A percentile compares a stretch with the other conserved stretches of the same genome.
Evolutionary conservation across 73 alveolate species (phyloP).

Genomic region (Breviolum minutum): DNA sequence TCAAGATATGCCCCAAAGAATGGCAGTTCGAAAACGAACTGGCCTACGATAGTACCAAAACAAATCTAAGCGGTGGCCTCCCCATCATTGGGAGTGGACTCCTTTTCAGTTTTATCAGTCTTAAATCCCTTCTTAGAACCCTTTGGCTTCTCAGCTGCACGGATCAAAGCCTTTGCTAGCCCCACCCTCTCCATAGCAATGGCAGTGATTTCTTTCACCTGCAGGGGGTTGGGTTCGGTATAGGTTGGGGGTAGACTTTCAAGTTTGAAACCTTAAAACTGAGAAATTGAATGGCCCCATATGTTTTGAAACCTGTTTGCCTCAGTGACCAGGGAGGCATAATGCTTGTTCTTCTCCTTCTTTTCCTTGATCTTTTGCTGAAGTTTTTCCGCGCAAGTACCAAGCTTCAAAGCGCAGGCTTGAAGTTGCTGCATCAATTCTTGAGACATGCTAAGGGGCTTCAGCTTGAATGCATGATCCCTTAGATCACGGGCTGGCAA

Average conservation of each 20-base stretch:
- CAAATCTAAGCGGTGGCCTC: too few relatives aligned
- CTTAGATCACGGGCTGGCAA: background rate
- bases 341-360: background rate
- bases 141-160: slow-evolving; percentile 1
- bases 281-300: background rate
- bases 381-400: background rate
- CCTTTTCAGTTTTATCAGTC: background rate
- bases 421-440: slow-evolving; percentile 6
- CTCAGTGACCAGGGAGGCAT: background rate
- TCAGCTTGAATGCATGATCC: background rate
- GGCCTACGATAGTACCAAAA: background rate
- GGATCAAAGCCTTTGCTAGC: slow-evolving; percentile 20
- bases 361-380: background rate
- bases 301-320: background rate
- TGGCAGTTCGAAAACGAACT: background rate
- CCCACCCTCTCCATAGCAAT: background rate
- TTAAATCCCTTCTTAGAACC: background rate
- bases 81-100: background rate
- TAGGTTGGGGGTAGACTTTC: background rate
- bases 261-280: background rate
- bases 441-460: background rate
- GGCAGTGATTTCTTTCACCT: background rate
- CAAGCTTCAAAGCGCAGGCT: background rate
- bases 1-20: background rate
- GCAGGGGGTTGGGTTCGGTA: background rate